Conservation (phyloP, 768 basidiomycete genomes). For the Fistulinella prunicolor region DNA sequence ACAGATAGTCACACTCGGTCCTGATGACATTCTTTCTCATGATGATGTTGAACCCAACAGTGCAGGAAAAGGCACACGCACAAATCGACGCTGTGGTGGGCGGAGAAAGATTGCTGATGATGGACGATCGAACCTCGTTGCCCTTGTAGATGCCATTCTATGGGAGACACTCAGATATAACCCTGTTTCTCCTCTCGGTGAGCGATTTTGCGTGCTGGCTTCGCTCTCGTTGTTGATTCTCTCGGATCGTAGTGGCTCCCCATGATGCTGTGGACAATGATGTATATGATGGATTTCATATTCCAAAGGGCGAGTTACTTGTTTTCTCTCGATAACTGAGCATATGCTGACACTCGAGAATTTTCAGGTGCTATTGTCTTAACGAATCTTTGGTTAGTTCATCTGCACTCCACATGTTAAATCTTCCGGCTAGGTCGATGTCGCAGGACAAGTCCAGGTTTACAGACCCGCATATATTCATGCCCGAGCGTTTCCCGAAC, state of each 20-base stretch:
- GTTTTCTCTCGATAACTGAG: not conserved
- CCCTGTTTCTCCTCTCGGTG: not conserved
- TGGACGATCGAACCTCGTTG: not conserved
- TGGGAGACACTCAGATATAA: not conserved
- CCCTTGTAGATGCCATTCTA: not conserved
- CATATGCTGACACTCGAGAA: not conserved
- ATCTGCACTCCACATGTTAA: not conserved
- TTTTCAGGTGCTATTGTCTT: not conserved
- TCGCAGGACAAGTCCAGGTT: not conserved
- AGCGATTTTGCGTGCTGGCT: not conserved
- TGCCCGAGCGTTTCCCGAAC: not conserved
- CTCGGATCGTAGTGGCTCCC: not conserved
- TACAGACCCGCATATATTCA: not conserved
- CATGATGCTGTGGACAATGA: not conserved
- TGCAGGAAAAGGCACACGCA: not conserved
- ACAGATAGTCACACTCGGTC: not conserved
- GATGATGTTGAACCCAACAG: not conserved
- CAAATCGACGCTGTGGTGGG: not conserved
- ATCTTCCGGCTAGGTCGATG: not conserved
- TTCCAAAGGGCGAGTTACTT: not conserved
- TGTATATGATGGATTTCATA: not conserved
- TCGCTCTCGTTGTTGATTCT: not conserved
- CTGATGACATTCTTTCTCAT: not conserved
- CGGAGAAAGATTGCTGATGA: not conserved
- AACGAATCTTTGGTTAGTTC: not conserved